Conservation (phyloP, 495 filamentous ascomycete genomes). For the Penicillium pancosmium region DNA sequence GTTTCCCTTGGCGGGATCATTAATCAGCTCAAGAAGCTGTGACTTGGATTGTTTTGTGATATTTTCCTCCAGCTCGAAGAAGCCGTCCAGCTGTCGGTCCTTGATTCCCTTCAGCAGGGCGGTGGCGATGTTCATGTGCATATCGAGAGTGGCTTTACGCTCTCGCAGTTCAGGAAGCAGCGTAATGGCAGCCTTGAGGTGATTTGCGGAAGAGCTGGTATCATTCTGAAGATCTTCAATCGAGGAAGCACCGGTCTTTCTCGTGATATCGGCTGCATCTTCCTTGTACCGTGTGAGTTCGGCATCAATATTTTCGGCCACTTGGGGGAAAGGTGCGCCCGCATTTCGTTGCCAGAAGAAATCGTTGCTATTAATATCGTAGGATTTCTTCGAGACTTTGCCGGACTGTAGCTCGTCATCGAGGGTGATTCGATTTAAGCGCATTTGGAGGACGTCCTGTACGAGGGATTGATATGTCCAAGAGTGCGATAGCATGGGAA, state of each 20-base stretch:
- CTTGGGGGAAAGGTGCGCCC: constrained; percentile 90
- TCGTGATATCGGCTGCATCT: constrained; percentile 91
- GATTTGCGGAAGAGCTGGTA: constrained; percentile 82
- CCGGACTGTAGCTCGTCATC: constrained; percentile 78
- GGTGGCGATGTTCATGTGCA: constrained; percentile 99
- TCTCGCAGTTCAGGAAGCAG: constrained; percentile 89
- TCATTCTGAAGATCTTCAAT: constrained; percentile 94
- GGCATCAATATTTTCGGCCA: constrained; percentile 92
- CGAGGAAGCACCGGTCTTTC: constrained; percentile 88
- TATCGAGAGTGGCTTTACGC: constrained; percentile 87
- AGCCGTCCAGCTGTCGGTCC: constrained; percentile 92
- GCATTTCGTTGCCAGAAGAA: constrained; percentile 98
- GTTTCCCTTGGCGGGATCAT: constrained; percentile 76
- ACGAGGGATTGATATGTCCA: constrained; percentile 99
- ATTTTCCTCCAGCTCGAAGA: constrained; percentile 93
- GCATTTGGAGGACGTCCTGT: constrained; percentile 91
- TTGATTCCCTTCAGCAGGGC: constrained; percentile 86
- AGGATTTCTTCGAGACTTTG: constrained; percentile 77
- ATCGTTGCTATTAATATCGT: constrained; percentile 88
- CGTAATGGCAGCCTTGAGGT: constrained; percentile 94
- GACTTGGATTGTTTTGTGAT: constrained; percentile 90
- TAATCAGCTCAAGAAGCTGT: constrained; percentile 87
- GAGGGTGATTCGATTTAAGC: constrained; percentile 94
- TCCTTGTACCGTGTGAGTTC: constrained; percentile 95
- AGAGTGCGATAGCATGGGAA: constrained; percentile 98